Base-by-base conservation (phyloP, 2,329 filamentous ascomycete species). In the Onygenales sp. region DNA sequence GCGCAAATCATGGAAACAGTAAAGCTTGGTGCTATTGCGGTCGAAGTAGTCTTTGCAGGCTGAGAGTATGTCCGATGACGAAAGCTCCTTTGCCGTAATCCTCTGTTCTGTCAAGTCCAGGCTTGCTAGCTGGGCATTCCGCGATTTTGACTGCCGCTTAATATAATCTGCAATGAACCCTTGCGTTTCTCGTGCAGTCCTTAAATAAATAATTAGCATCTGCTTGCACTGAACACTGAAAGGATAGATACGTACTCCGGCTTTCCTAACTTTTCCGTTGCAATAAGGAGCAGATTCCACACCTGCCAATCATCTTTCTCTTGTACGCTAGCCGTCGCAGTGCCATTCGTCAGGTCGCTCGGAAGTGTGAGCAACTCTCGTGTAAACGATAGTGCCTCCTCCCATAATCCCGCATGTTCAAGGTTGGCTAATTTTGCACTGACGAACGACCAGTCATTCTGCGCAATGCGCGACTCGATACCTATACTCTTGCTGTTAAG, bases 281-380 rank as follows among this genome's bases (percentile, higher is more conserved):
- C 64, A 14, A 58, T 60, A 9, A 74, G 57, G 49, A 76, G 61
- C 10, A 74, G 60, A n/a, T 63, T 66, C 75, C 75, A 77, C 14
- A 75, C 66, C 43, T 63, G 66, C 69, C 74, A 75, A 52, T 76
- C 72, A 58, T 75, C 69, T 52, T 66, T 65, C 60, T 70, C 69
- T 53, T 68, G 65, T 3, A 68, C 47, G 11, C 45, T 10, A 43
- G 50, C 50, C 7, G 58, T 54, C 8, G 64, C 65, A 13, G 57
- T 58, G 35, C 64, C 64, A 8, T 54, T 55, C 41, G 48, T 51
- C 4, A 67, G 60, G n/a, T 63, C 64, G 9, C 64, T 63, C 3
- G 69, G 64, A 39, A 67, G 64, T 6, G 65, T 60, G 51, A 75
- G 63, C 14, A 75, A 55, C 14, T 58, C 56, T 51, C 65, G 67